A percentile compares a stretch with the other conserved stretches of the same genome.
These are phyloP conservation scores for Trypanosoma mega DNA, from an alignment of 208 protist genomes.

Conservation along the genomic window DNA sequence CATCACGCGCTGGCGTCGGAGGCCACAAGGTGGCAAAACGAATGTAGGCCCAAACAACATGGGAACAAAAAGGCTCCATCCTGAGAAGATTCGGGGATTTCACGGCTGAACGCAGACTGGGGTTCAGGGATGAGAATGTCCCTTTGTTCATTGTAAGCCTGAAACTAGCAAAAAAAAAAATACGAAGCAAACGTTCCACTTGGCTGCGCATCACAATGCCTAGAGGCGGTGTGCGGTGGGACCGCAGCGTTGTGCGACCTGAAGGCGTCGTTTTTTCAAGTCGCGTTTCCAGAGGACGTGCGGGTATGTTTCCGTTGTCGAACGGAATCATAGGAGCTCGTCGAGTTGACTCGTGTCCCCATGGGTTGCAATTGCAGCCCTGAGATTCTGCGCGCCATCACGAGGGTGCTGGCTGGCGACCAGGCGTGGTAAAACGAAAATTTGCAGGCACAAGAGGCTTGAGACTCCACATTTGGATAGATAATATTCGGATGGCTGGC, in stretches of 20 bases:
- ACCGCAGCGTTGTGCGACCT: conserved; percentile 2
- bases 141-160: too few relatives aligned
- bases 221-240: not conserved
- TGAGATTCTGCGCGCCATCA: conserved; percentile 8
- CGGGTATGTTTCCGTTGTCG: not conserved
- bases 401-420: conserved; percentile 6
- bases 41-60: too few relatives aligned
- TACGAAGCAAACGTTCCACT: not conserved
- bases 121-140: too few relatives aligned
- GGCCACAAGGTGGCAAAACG: too few relatives aligned
- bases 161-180: too few relatives aligned
- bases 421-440: conserved; percentile 1
- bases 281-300: not conserved
- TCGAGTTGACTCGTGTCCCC: not conserved
- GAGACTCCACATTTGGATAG: not conserved
- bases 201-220: not conserved
- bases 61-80: too few relatives aligned
- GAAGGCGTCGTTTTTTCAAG: conserved; percentile 10
- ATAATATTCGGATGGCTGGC: not conserved
- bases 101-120: too few relatives aligned
- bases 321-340: not conserved
- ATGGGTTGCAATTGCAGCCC: conserved; percentile 8
- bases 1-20: too few relatives aligned
- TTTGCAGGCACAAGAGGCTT: conserved; percentile 1
- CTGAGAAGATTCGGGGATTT: too few relatives aligned